Conservation (phyloP, 768 basidiomycete genomes). For the Peribolospora baueri region DNA sequence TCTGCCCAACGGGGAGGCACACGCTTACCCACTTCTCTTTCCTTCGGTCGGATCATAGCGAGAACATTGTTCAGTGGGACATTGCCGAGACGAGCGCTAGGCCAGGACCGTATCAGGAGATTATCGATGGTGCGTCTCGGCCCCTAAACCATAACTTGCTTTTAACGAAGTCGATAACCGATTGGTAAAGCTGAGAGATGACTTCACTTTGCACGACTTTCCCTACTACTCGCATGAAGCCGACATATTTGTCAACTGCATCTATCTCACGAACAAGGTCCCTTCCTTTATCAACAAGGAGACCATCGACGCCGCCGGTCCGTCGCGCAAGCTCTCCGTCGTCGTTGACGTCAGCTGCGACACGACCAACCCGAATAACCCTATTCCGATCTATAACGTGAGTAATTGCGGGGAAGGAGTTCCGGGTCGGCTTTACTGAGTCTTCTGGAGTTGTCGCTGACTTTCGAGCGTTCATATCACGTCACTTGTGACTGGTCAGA, state of each 20-base stretch:
- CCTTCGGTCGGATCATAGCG: constrained; percentile 25
- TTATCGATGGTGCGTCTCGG: constrained; percentile 36
- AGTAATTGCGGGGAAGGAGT: too few species aligned
- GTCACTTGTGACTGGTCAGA: constrained; percentile 6
- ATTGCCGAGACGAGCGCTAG: constrained; percentile 71
- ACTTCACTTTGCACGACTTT: not conserved
- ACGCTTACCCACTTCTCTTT: not conserved
- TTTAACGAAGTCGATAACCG: not conserved
- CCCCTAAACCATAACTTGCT: not conserved
- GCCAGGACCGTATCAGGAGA: constrained; percentile 86
- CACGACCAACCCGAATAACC: constrained; percentile 95
- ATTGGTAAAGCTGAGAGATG: not conserved
- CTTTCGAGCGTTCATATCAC: too few species aligned
- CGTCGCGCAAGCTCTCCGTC: constrained; percentile 40
- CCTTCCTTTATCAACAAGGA: constrained; percentile 57
- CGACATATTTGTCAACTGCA: constrained; percentile 97
- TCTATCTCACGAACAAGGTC: constrained; percentile 69
- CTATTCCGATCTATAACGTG: constrained; percentile 64
- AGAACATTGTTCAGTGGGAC: constrained; percentile 94
- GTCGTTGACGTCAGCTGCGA: constrained; percentile 98
- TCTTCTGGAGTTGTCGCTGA: too few species aligned
- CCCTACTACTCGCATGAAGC: constrained; percentile 22
- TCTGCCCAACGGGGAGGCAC: not conserved
- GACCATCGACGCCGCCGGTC: constrained; percentile 47
- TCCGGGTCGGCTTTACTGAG: too few species aligned